phyloP scores from a whole-genome alignment of 192 early-diverging fungal genomes.

The Coemansia sp. region DNA sequence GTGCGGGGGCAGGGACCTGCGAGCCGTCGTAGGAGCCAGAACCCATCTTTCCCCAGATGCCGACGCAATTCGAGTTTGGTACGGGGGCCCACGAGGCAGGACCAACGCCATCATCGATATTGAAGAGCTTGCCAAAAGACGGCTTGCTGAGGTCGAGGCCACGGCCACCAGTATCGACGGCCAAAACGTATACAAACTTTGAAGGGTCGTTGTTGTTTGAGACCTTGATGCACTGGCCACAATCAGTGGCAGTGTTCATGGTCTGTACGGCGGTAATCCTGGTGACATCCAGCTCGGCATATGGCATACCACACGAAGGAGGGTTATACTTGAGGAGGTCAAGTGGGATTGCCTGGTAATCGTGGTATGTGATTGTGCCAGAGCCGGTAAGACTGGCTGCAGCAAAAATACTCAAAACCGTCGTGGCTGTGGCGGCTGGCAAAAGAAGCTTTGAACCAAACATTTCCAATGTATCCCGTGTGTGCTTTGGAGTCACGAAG shows the following conservation, averaged over 20 bases:
- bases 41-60: constrained; percentile 34
- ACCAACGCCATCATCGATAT: constrained; percentile 45
- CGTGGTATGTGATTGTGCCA: constrained; percentile 43
- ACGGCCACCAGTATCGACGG: constrained; percentile 53
- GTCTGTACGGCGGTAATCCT: constrained; percentile 54
- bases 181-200: constrained; percentile 53
- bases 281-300: constrained; percentile 46
- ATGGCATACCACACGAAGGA: constrained; percentile 57
- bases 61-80: constrained; percentile 39
- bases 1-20: constrained; percentile 5
- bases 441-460: no score
- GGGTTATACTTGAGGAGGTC: constrained; percentile 44
- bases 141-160: constrained; percentile 54
- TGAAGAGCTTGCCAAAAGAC: constrained; percentile 49
- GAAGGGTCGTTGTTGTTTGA: constrained; percentile 34
- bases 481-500: neutral
- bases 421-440: no score
- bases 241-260: constrained; percentile 43
- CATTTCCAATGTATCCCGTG: no score
- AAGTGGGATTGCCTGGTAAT: constrained; percentile 46
- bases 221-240: constrained; percentile 54
- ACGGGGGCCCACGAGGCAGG: constrained; percentile 48
- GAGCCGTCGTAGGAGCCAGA: constrained; percentile 3
- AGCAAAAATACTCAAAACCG: no score
- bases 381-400: constrained; percentile 30